Base-by-base conservation (phyloP, 768 basidiomycete genomes). In the Solioccasus polychromus region DNA sequence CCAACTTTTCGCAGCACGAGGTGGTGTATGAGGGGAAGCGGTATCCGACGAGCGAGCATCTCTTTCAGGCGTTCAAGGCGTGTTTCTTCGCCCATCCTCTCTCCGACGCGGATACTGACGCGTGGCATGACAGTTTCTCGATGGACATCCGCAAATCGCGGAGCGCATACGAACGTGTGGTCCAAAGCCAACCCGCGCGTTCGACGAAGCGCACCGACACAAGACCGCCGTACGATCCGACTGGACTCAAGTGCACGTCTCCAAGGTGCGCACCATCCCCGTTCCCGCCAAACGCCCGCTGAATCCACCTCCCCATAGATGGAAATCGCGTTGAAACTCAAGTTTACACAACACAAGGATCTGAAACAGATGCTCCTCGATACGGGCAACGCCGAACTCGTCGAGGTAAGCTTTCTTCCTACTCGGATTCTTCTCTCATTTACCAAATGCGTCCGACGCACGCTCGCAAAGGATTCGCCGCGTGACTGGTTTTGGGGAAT, bases 401-500 rank as follows among this genome's bases (percentile, higher is more conserved):
- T 88, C 23, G 87, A 89, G 75, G 85, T 84, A 44, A 24, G 55
- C 61, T 8, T 15, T 15, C 8, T 15, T 32, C 8, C 28, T 12
- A 29, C 12, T 29, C n/a, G n/a, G n/a, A n/a, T n/a, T n/a, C n/a
- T n/a, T n/a, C n/a, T n/a, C n/a, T n/a, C n/a, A n/a, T n/a, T n/a
- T n/a, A n/a, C 28, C 28, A 29, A 12, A 29, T 12, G 12, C 14
- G 14, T 32, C 31, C 14, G 31, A n/a, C 31, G 14, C 31, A 32
- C n/a, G 31, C 28, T 28, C 28, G 28, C 28, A 41, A 52, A 85
- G 83, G 80, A 84, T 62, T 85, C 83, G 9, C 80, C 81, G 53
- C 79, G 80, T 52, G 87, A 88, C 59, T 72, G 82, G 42, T 87
- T 87, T 63, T 88, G 86, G 85, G 86, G 86, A 20, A 61, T 82